Evolutionary conservation across 2,329 filamentous ascomycete species (phyloP), one percentile per base, ranked within the genome.

Genomic region (Nectriaceae sp.): DNA sequence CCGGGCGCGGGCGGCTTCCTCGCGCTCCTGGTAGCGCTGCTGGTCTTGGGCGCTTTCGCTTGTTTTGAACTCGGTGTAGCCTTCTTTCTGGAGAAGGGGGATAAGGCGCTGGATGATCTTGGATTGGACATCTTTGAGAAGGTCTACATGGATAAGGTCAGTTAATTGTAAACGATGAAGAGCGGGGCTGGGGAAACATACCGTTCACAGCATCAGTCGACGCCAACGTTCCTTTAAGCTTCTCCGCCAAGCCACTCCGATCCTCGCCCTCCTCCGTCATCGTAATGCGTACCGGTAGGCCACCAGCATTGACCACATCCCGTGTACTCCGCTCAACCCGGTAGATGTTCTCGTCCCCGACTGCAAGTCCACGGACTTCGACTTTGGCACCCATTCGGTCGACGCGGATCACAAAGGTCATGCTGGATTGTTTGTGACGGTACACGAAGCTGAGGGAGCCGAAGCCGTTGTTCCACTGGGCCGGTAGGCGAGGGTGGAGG

Each of bases 391-490:
- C 91, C 60, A 97, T 79, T 44, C 90, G 83, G 67, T 87, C 90
- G 53, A 96, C 73, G 65, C 91, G 93, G 57, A 97, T 68, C 21
- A 96, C 77, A 65, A 88, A 96, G 50, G 87, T 82, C 81, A 92
- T 89, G 15, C 90, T 85, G 0, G 90, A 96, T 66, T 96, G 89
- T 20, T 82, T 77, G 69, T 97, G 92, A 3, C 84, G 83, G 73
- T 97, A 97, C 54, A 91, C 83, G 70, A 97, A 97, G 47, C 87
- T 83, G 65, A 90, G 87, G 13, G 85, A 84, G 52, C 82, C 82
- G 49, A 80, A 79, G 18, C 82, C 81, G 11, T 83, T 75, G 69
- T 96, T 96, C 94, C 94, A 97, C 71, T 84, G 80, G 15, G 79
- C 49, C 0, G 90, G 89, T 3, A 97, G 78, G 24, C 84, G 77